Percentiles rank a stretch among this genome's conserved stretches.
phyloP scores from a whole-genome alignment of 1,139 yeast species.

The Candida frijolesensis region DNA sequence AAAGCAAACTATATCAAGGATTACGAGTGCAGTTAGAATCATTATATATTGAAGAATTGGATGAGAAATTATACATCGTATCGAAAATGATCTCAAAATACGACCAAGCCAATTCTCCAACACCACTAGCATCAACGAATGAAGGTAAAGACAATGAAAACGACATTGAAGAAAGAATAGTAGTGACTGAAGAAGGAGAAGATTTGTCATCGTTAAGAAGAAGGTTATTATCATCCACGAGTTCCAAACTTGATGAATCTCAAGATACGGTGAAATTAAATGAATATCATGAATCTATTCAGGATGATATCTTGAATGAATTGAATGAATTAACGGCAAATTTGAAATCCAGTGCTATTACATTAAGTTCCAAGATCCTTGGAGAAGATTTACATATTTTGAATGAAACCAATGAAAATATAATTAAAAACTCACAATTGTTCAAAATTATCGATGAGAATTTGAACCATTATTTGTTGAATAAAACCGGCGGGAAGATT shows the following conservation, averaged over 20 bases:
- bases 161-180: constrained; percentile 1
- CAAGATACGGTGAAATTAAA: constrained; percentile 20
- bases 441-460: constrained; percentile 42
- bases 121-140: background rate
- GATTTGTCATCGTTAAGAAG: constrained; percentile 28
- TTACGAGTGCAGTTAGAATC: constrained; percentile 15
- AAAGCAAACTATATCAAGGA: constrained; percentile 16
- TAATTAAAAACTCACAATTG: constrained; percentile 37
- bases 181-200: constrained; percentile 18
- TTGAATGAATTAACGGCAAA: constrained; percentile 38
- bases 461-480: constrained; percentile 36
- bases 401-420: constrained; percentile 39
- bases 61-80: constrained; percentile 27
- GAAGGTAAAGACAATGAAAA: constrained; percentile 1
- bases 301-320: constrained; percentile 42
- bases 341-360: constrained; percentile 39
- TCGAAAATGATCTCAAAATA: constrained; percentile 18
- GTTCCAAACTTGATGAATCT: constrained; percentile 6
- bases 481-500: constrained; percentile 43
- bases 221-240: constrained; percentile 25
- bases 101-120: constrained; percentile 14
- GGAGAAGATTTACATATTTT: constrained; percentile 40
- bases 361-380: constrained; percentile 34
- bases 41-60: constrained; percentile 20
- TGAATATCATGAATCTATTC: constrained; percentile 47